phyloP scores from a whole-genome alignment of 2,329 filamentous ascomycete species.

The Thielaviopsis cerberus region DNA sequence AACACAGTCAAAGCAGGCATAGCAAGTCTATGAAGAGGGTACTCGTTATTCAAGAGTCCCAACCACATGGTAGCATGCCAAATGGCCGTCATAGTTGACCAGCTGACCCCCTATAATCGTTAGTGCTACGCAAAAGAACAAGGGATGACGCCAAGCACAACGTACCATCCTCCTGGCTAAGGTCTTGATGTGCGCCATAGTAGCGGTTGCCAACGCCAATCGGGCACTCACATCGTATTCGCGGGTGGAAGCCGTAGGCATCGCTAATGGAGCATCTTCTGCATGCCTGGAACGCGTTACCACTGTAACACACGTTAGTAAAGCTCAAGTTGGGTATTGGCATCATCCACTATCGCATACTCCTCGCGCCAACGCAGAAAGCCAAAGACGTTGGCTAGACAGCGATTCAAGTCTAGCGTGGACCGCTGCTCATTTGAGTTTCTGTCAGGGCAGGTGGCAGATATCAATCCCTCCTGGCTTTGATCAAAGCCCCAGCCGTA shows the following conservation, averaged over 20 bases:
- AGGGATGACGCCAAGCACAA: not conserved
- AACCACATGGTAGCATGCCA: not conserved
- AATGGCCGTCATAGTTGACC: not conserved
- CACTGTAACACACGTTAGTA: not conserved
- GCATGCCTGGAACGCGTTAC: not conserved
- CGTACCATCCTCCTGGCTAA: not conserved
- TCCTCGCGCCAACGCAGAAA: not conserved
- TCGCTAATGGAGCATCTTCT: not conserved
- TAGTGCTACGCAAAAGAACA: not conserved
- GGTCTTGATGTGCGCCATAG: not conserved
- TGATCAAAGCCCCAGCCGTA: not conserved
- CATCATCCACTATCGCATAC: not conserved
- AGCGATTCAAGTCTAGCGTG: not conserved
- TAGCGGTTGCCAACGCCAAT: not conserved
- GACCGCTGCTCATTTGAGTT: not conserved
- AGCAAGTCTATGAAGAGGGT: too few species aligned
- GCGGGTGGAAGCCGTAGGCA: not conserved
- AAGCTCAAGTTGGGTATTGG: not conserved
- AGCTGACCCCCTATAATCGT: not conserved
- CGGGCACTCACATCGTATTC: not conserved
- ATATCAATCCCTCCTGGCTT: not conserved
- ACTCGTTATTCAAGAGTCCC: not conserved
- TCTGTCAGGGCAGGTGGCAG: not conserved
- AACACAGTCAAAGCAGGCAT: not conserved
- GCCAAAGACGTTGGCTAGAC: not conserved